These are phyloP conservation scores for Ogataea methylovora DNA, from an alignment of 805 yeast genomes.

Conservation along the genomic window DNA sequence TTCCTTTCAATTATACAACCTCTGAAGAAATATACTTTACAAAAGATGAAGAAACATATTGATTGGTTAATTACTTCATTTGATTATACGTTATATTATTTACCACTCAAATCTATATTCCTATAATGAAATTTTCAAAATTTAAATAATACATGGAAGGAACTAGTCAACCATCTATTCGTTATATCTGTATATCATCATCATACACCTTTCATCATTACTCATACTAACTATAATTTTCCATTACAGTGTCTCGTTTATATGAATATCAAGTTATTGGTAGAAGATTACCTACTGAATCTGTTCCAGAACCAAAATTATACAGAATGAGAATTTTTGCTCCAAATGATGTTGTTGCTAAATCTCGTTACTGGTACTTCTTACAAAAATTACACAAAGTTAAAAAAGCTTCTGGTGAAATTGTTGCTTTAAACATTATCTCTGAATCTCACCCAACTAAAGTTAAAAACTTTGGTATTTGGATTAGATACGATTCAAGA, in stretches of 20 bases:
- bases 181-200: no score
- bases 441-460: slow-evolving; percentile 95
- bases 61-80: no score
- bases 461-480: slow-evolving; percentile 99
- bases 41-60: no score
- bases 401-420: slow-evolving; percentile 99
- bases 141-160: no score
- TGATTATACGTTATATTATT: no score
- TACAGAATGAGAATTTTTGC: slow-evolving; percentile 99
- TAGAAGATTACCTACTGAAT: slow-evolving; percentile 99
- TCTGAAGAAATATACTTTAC: no score
- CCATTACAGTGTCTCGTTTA: slow-evolving; percentile 76
- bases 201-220: no score
- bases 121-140: no score
- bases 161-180: no score
- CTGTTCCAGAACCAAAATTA: slow-evolving; percentile 99
- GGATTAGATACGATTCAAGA: slow-evolving; percentile 99
- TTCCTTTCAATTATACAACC: no score
- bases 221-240: slow-evolving; percentile 11
- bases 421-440: slow-evolving; percentile 87
- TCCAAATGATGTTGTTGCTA: slow-evolving; percentile 97
- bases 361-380: slow-evolving; percentile 99
- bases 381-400: slow-evolving; percentile 99
- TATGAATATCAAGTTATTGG: slow-evolving; percentile 99
- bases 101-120: no score